phyloP scores from a whole-genome alignment of 2,329 filamentous ascomycete species.

The Aphanocladium album region DNA sequence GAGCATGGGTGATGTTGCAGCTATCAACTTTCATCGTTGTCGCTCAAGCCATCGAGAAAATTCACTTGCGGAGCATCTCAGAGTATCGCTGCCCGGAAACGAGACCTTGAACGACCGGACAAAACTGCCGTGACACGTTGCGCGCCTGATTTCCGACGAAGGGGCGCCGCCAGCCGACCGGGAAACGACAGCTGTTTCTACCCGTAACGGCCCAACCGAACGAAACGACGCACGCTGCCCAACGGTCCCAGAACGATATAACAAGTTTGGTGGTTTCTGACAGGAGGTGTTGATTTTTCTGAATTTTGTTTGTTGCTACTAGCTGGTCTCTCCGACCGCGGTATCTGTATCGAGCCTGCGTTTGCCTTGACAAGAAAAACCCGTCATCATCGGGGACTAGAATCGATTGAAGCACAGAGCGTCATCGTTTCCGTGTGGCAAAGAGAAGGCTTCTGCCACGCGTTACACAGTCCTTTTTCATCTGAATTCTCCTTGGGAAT shows the following conservation, averaged over 20 bases:
- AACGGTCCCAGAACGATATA: constrained; percentile 4
- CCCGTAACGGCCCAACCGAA: constrained; percentile 8
- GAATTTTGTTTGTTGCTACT: constrained; percentile 3
- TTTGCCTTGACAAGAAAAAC: constrained; percentile 1
- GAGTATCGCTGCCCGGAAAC: too few relatives aligned
- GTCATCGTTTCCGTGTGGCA: constrained; percentile 47
- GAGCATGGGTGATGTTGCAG: not conserved
- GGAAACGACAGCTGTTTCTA: not conserved
- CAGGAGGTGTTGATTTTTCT: constrained; percentile 3
- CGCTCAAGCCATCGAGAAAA: not conserved
- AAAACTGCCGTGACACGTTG: not conserved
- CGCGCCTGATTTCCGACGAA: not conserved
- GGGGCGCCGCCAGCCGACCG: not conserved
- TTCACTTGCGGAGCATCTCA: not conserved
- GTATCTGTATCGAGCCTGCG: constrained; percentile 10
- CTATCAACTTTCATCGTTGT: constrained; percentile 3
- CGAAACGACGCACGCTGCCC: constrained; percentile 9
- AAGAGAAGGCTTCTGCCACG: constrained; percentile 39
- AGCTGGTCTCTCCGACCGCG: constrained; percentile 7
- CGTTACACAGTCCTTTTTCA: constrained; percentile 24
- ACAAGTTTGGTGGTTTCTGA: constrained; percentile 7
- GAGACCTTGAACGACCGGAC: too few relatives aligned
- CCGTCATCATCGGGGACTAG: constrained; percentile 7
- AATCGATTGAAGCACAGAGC: constrained; percentile 53
- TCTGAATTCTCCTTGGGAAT: constrained; percentile 32